These are phyloP conservation scores for Fusarium sp. DNA, from an alignment of 2,329 filamentous ascomycete species.

Conservation along the genomic window DNA sequence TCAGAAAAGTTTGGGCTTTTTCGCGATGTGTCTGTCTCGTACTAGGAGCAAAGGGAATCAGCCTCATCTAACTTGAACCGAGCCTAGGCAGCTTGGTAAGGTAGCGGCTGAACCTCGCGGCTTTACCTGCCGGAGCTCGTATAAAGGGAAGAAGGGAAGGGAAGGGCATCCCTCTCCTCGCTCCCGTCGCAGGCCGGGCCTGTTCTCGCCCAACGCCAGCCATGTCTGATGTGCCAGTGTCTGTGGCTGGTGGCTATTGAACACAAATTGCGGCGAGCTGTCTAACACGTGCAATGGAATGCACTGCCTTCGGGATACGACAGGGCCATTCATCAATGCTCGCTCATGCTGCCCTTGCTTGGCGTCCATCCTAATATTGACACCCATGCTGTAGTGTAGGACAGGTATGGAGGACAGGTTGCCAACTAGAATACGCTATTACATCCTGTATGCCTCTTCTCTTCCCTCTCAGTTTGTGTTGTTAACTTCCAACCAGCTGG, in stretches of 20 bases:
- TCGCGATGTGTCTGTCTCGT: slow-evolving; percentile 24
- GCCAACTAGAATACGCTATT: not conserved
- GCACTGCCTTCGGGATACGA: slow-evolving; percentile 15
- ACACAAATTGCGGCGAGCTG: slow-evolving; percentile 27
- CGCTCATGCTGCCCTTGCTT: slow-evolving; percentile 33
- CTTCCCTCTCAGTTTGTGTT: not conserved
- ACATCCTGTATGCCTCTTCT: not conserved
- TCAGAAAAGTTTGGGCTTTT: slow-evolving; percentile 24
- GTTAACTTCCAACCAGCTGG: not conserved
- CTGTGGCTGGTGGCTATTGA: slow-evolving; percentile 27
- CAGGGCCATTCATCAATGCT: slow-evolving; percentile 25
- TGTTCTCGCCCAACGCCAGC: not conserved
- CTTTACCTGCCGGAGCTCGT: not conserved
- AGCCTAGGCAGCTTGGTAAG: slow-evolving; percentile 16
- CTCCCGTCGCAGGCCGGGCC: not conserved
- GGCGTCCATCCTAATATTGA: slow-evolving; percentile 20
- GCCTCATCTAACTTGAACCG: slow-evolving; percentile 21
- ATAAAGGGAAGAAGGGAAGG: not conserved
- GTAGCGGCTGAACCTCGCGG: slow-evolving; percentile 23
- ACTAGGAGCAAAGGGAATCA: not conserved
- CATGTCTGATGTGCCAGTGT: slow-evolving; percentile 7
- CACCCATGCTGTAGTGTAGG: not conserved
- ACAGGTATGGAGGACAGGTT: not conserved
- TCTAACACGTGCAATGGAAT: slow-evolving; percentile 37
- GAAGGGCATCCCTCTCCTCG: not conserved